Percentiles rank a stretch among this genome's conserved stretches.
These are phyloP conservation scores for Penicillium hesseltinei DNA, from an alignment of 2,329 filamentous ascomycete genomes.

Conservation along the genomic window DNA sequence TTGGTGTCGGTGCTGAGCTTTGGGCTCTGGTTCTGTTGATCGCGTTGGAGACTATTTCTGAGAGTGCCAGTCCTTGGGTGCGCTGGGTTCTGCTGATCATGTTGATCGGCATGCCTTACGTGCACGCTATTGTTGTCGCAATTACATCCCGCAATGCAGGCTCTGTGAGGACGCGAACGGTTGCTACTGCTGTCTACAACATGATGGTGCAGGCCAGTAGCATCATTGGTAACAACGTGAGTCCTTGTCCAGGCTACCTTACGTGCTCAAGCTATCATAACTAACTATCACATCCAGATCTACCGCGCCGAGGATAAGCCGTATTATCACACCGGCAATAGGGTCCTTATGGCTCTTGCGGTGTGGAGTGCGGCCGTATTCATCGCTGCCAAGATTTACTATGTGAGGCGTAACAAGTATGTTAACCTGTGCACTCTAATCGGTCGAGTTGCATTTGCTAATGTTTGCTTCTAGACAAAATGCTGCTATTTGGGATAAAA, in stretches of 20 bases:
- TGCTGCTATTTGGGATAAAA: slow-evolving; percentile 39
- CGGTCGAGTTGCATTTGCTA: background rate
- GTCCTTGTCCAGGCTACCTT: slow-evolving; percentile 6
- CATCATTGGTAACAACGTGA: slow-evolving; percentile 42
- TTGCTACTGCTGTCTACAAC: slow-evolving; percentile 48
- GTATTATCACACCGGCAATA: slow-evolving; percentile 59
- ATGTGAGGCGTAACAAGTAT: slow-evolving; percentile 43
- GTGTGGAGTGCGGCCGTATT: slow-evolving; percentile 52
- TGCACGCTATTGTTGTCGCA: slow-evolving; percentile 55
- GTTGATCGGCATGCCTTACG: slow-evolving; percentile 57
- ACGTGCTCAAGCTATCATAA: background rate
- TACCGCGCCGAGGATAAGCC: slow-evolving; percentile 57
- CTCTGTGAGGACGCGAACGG: slow-evolving; percentile 43
- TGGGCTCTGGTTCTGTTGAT: slow-evolving; percentile 55
- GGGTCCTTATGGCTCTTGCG: slow-evolving; percentile 54
- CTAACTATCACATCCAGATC: slow-evolving; percentile 42
- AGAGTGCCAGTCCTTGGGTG: slow-evolving; percentile 50
- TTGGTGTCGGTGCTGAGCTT: slow-evolving; percentile 53
- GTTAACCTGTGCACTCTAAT: background rate
- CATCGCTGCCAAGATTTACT: slow-evolving; percentile 44
- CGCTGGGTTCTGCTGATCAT: slow-evolving; percentile 54
- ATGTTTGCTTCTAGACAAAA: slow-evolving; percentile 27
- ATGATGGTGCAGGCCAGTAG: slow-evolving; percentile 46
- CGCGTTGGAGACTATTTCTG: slow-evolving; percentile 51
- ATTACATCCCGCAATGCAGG: slow-evolving; percentile 47